A percentile compares a stretch with the other conserved stretches of the same genome.
phyloP scores from a whole-genome alignment of 2,329 filamentous ascomycete genomes.

The Conoideocrella luteorostrata region DNA sequence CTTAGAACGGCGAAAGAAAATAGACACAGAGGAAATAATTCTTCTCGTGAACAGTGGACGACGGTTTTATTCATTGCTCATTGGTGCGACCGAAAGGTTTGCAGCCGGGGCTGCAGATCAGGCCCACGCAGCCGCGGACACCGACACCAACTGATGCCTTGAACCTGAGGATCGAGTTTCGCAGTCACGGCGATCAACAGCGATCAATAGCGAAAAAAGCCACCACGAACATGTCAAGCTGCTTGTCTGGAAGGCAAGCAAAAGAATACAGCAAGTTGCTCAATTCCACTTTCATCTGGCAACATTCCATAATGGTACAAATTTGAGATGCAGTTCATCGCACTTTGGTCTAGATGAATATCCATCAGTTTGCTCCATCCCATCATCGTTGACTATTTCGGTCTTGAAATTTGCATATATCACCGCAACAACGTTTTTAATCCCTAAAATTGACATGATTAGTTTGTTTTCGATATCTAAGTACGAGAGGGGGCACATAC shows the following conservation, averaged over 20 bases:
- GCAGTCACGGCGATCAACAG: neutral
- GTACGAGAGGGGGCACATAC: slow-evolving; percentile 25
- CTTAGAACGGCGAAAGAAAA: too few relatives aligned
- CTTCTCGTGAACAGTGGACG: too few relatives aligned
- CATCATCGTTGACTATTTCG: neutral
- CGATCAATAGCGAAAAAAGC: too few relatives aligned
- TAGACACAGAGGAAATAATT: too few relatives aligned
- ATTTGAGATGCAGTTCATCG: neutral
- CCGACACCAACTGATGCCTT: neutral
- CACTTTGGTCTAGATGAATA: slow-evolving; percentile 2
- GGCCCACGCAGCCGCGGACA: neutral
- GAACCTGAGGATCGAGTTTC: neutral
- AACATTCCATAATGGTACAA: neutral
- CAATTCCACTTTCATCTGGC: too few relatives aligned
- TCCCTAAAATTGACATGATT: neutral
- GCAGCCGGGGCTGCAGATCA: neutral
- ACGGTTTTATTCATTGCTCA: too few relatives aligned
- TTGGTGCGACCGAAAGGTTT: too few relatives aligned
- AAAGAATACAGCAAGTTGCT: too few relatives aligned
- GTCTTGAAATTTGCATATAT: slow-evolving; percentile 3
- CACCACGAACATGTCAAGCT: too few relatives aligned
- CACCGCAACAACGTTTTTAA: neutral
- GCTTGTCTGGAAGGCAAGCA: too few relatives aligned
- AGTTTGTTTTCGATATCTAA: neutral
- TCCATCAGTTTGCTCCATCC: slow-evolving; percentile 5